These are phyloP conservation scores for Linnemannia elongata DNA, from an alignment of 192 early-diverging fungal genomes.

Conservation along the genomic window DNA sequence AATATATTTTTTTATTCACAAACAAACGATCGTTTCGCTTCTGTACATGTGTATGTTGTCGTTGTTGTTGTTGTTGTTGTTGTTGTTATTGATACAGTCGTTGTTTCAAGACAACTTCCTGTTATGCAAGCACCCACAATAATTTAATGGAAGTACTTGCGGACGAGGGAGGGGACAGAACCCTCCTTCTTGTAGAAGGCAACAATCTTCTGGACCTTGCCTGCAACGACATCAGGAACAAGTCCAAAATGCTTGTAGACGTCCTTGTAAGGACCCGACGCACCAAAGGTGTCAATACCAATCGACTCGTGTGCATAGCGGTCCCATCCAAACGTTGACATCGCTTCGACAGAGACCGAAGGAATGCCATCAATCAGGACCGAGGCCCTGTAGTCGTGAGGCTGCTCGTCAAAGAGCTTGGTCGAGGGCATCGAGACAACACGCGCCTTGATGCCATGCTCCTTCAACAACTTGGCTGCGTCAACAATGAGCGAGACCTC, in stretches of 20 bases:
- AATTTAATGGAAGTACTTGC: conserved; percentile 53
- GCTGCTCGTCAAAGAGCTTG: conserved; percentile 90
- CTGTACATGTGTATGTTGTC: too few relatives aligned
- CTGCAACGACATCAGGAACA: conserved; percentile 77
- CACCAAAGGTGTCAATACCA: conserved; percentile 93
- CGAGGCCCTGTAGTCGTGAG: conserved; percentile 79
- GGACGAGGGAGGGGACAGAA: conserved; percentile 58
- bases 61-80: too few relatives aligned
- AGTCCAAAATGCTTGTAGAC: conserved; percentile 92
- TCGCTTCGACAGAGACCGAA: conserved; percentile 89
- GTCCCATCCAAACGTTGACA: conserved; percentile 90
- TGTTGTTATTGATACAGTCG: too few relatives aligned
- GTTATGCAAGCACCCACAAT: too few relatives aligned
- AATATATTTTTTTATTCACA: too few relatives aligned
- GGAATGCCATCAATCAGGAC: conserved; percentile 89
- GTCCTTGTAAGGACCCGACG: conserved; percentile 84
- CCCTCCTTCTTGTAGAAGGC: conserved; percentile 77
- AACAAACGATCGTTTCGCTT: too few relatives aligned
- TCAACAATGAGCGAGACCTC: conserved; percentile 93
- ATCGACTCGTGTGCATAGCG: conserved; percentile 91
- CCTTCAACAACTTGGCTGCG: conserved; percentile 80
- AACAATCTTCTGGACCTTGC: conserved; percentile 85
- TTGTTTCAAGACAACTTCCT: too few relatives aligned
- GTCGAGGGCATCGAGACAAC: conserved; percentile 96
- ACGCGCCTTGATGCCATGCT: conserved; percentile 72